Conservation (phyloP, 768 basidiomycete genomes). For the Asterophora parasitica region DNA sequence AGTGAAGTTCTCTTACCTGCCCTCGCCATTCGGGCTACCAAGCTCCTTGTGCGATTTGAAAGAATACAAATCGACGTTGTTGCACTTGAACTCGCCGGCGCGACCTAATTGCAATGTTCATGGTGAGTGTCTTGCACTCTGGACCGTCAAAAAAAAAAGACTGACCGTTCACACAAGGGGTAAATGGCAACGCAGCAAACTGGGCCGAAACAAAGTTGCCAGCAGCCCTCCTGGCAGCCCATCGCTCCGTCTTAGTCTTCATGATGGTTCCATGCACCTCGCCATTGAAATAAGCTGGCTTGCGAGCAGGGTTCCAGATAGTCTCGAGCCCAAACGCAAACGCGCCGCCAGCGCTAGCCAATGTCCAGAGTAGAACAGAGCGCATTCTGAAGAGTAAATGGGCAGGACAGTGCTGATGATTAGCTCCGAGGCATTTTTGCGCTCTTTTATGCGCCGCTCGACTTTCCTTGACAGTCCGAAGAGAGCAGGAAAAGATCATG, state of each 20-base stretch:
- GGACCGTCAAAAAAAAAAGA: neutral
- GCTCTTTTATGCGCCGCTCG: neutral
- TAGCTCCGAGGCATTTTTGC: neutral
- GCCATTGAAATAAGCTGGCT: neutral
- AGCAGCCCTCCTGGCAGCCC: conserved; percentile 1
- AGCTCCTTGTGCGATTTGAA: conserved; percentile 16
- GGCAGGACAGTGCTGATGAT: neutral
- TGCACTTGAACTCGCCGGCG: conserved; percentile 15
- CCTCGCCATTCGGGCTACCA: conserved; percentile 13
- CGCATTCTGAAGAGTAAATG: neutral
- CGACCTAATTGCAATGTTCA: neutral
- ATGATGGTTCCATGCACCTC: conserved; percentile 1
- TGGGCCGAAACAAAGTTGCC: neutral
- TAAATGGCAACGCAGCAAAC: neutral
- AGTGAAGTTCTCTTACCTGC: conserved; percentile 6
- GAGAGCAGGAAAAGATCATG: neutral
- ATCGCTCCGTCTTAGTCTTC: neutral
- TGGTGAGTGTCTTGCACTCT: neutral
- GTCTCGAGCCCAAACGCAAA: neutral
- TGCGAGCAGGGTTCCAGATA: conserved; percentile 1
- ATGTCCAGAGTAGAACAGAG: neutral
- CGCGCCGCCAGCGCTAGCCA: neutral
- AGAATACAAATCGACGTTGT: conserved; percentile 16
- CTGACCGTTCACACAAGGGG: conserved; percentile 1
- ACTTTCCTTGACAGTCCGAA: neutral